A percentile compares a stretch with the other conserved stretches of the same genome.
Conservation (phyloP, 108 stramenopile genomes). For the Ochromonas danica region DNA sequence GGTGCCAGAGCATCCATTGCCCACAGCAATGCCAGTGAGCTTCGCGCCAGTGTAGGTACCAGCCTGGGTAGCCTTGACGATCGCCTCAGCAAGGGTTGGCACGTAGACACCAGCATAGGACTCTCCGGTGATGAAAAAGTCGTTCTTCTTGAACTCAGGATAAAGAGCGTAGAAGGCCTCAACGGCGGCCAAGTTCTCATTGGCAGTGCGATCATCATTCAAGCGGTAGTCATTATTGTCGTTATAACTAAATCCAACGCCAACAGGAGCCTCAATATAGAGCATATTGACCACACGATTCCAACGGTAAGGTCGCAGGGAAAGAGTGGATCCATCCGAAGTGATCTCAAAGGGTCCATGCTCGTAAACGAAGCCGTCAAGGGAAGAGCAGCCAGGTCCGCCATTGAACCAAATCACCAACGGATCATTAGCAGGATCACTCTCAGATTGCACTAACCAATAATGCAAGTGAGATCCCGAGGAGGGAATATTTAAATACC, state of each 20-base stretch:
- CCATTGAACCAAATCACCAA: conserved; percentile 51
- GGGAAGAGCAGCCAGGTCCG: conserved; percentile 48
- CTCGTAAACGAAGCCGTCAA: conserved; percentile 54
- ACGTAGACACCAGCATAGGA: conserved; percentile 78
- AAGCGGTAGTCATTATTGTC: conserved; percentile 58
- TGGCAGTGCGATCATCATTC: conserved; percentile 71
- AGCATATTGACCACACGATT: conserved; percentile 64
- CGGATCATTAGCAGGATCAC: neutral
- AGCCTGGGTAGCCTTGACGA: conserved; percentile 26
- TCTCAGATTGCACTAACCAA: conserved; percentile 36
- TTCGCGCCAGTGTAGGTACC: conserved; percentile 33
- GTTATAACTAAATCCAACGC: conserved; percentile 78
- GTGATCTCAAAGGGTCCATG: conserved; percentile 49
- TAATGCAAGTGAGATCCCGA: conserved; percentile 41
- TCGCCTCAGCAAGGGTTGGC: conserved; percentile 72
- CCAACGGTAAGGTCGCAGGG: conserved; percentile 23
- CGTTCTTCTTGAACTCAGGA: conserved; percentile 65
- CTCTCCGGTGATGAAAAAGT: conserved; percentile 79
- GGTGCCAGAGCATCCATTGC: conserved; percentile 57
- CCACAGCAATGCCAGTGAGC: conserved; percentile 41
- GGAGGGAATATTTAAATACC: conserved; percentile 40
- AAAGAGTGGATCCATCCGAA: neutral
- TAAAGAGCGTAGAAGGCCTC: conserved; percentile 63
- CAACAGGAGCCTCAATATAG: conserved; percentile 72
- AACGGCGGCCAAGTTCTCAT: conserved; percentile 62